Evolutionary conservation across 148 eudicot species (phyloP), one percentile per base, ranked within the genome.

Genomic region (Diospyros kaki): DNA sequence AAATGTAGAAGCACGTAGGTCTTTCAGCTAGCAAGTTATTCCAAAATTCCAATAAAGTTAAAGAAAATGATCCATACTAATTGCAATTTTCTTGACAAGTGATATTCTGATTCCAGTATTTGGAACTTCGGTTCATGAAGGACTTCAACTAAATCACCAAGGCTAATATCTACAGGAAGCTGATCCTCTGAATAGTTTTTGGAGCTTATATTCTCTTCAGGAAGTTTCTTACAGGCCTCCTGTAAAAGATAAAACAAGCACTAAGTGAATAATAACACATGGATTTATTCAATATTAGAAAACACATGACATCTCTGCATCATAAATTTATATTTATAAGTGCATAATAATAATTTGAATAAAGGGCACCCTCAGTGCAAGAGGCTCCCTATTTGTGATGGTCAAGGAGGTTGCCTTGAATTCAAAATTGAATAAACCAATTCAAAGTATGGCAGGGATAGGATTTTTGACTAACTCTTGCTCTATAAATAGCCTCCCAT

Each of bases 91-190:
- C 81, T 73, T 73, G 88, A 83, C 63, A 91, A 73, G 51, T 75
- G 78, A 76, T 85, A 88, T 75, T 89, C 89, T 50, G 86, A 81
- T 63, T 93, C 96, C 71, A 91, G 77, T 41, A 77, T 62, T 77
- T 87, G 81, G 67, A 88, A 86, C 52, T 78, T 75, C 61, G 85
- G 84, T 67, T 78, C 88, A 50, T 69, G 79, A 65, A 93, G 80
- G 78, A 77, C 80, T 81, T 89, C 87, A 77, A 86, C 66, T 80
- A 88, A 69, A 45, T 85, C 84, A 63, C 64, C 73, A 55, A 91
- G 75, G 76, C 58, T 79, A 55, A 11, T 56, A 69, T 72, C 76
- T 78, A 78, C 75, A 15, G 78, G 59, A 17, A 63, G 63, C 51
- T 81, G 79, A 65, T 79, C 80, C 73, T 80, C 76, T 44, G 68